phyloP scores from a whole-genome alignment of 352 stramenopile genomes.

The Halophytophthora batemanensis region DNA sequence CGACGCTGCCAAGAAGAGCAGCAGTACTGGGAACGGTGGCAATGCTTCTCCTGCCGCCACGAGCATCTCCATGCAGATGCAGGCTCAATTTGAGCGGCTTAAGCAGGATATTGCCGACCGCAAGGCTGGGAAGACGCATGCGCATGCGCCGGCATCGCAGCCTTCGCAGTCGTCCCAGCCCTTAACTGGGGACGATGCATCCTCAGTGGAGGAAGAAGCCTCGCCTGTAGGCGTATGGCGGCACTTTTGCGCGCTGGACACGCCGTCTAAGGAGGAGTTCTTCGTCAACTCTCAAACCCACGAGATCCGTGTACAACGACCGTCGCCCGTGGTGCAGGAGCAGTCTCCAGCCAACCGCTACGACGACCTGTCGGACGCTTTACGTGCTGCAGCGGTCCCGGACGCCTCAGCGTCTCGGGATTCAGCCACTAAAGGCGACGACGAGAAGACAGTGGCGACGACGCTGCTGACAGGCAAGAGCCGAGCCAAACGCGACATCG shows the following conservation, averaged over 20 bases:
- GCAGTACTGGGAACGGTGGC: slow-evolving; percentile 13
- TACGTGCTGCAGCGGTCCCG: slow-evolving; percentile 20
- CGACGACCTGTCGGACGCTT: slow-evolving; percentile 30
- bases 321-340: slow-evolving; percentile 42
- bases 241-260: slow-evolving; percentile 61
- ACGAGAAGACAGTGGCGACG: slow-evolving; percentile 8
- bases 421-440: not conserved
- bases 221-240: slow-evolving; percentile 52
- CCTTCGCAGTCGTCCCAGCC: not conserved
- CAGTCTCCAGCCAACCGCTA: slow-evolving; percentile 58
- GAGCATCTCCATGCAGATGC: slow-evolving; percentile 53
- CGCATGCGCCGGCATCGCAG: slow-evolving; percentile 8
- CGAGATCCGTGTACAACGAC: slow-evolving; percentile 67
- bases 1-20: slow-evolving; percentile 27
- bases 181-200: not conserved
- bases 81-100: slow-evolving; percentile 73
- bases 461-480: slow-evolving; percentile 21
- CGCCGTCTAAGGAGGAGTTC: slow-evolving; percentile 55
- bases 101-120: slow-evolving; percentile 63
- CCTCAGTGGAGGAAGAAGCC: slow-evolving; percentile 10
- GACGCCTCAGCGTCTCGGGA: no score
- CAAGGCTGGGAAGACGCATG: slow-evolving; percentile 35
- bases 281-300: slow-evolving; percentile 76
- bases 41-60: slow-evolving; percentile 27
- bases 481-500: slow-evolving; percentile 34